Conservation (phyloP, 371 early-diverging fungal species). For the Circinella minor region DNA sequence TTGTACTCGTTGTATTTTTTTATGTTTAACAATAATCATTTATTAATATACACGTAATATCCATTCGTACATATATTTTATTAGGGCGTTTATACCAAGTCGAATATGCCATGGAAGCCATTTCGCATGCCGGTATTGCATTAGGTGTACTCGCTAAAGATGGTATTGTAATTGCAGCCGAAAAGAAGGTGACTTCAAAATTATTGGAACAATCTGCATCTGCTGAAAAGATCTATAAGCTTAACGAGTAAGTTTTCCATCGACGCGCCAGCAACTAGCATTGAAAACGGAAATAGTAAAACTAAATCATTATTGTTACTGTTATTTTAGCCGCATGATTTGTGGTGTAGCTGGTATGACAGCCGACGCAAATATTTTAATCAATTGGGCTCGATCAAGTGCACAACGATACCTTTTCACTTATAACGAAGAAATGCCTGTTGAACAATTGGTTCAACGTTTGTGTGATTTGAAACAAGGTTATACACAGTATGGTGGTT, state of each 20-base stretch:
- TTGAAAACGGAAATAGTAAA: not conserved
- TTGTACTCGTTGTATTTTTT: not conserved
- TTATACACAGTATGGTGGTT: slow-evolving; percentile 98
- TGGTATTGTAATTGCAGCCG: slow-evolving; percentile 97
- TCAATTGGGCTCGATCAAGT: slow-evolving; percentile 87
- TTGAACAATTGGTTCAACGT: slow-evolving; percentile 92
- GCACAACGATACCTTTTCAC: slow-evolving; percentile 91
- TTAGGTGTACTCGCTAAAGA: slow-evolving; percentile 94
- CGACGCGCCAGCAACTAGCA: too few species aligned
- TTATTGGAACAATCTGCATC: slow-evolving; percentile 84
- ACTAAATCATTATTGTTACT: slow-evolving; percentile 2
- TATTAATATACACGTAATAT: not conserved
- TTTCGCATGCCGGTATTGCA: slow-evolving; percentile 97
- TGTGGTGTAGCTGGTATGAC: slow-evolving; percentile 99
- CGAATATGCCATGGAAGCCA: slow-evolving; percentile 99
- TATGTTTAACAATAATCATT: not conserved
- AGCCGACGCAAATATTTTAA: slow-evolving; percentile 96
- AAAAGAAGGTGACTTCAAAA: slow-evolving; percentile 94
- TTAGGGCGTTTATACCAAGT: slow-evolving; percentile 98
- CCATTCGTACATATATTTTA: not conserved
- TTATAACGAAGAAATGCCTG: slow-evolving; percentile 91
- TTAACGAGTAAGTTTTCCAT: slow-evolving; percentile 78
- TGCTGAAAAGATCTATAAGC: slow-evolving; percentile 96
- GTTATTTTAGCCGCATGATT: slow-evolving; percentile 73
- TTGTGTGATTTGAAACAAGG: slow-evolving; percentile 98